Percentiles rank a stretch among this genome's conserved stretches.
Conservation (phyloP, 768 basidiomycete genomes). For the Cystobasidiopsis lactophilus region DNA sequence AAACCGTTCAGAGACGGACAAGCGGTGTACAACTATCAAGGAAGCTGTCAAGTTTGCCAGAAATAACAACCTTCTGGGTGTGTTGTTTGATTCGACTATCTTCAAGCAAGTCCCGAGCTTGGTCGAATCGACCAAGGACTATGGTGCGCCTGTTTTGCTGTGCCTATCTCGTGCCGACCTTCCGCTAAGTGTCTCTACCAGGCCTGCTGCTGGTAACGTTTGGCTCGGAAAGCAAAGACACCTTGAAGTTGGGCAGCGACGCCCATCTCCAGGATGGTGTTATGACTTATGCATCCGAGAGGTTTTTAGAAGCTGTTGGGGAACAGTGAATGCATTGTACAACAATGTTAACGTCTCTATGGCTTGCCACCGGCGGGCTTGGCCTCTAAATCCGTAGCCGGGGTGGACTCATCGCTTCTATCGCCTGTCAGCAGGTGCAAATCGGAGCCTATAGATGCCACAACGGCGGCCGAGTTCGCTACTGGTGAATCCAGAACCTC, state of each 20-base stretch:
- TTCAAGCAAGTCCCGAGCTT: background rate
- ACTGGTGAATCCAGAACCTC: slow-evolving; percentile 70
- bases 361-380: too few relatives aligned
- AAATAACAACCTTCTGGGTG: slow-evolving; percentile 72
- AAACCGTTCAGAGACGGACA: slow-evolving; percentile 26
- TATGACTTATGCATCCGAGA: too few relatives aligned
- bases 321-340: too few relatives aligned
- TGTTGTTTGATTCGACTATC: slow-evolving; percentile 57
- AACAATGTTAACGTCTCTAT: too few relatives aligned
- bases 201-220: background rate
- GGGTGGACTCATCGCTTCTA: too few relatives aligned
- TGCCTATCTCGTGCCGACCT: background rate
- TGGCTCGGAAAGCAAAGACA: background rate
- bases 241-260: too few relatives aligned
- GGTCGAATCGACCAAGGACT: background rate
- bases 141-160: background rate
- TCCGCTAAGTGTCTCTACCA: background rate
- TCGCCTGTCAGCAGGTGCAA: slow-evolving; percentile 4
- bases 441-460: slow-evolving; percentile 18
- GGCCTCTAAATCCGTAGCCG: too few relatives aligned
- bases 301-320: too few relatives aligned
- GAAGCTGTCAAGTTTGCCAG: slow-evolving; percentile 85
- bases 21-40: slow-evolving; percentile 44
- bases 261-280: too few relatives aligned
- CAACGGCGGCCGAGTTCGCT: slow-evolving; percentile 29